Conservation (phyloP, 2,329 filamentous ascomycete genomes). For the Trichoderma afroharzianum region DNA sequence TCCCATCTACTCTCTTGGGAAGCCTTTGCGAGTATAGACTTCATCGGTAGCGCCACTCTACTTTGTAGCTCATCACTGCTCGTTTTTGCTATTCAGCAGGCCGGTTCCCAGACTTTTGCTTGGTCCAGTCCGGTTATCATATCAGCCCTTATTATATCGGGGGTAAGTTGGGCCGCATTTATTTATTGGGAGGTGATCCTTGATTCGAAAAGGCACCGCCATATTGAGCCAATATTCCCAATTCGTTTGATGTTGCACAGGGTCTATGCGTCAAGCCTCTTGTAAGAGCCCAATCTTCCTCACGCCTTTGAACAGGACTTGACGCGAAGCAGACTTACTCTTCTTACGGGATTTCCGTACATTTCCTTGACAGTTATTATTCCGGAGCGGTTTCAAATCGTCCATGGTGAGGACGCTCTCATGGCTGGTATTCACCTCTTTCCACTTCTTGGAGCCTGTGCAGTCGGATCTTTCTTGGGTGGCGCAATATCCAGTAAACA, state of each 20-base stretch:
- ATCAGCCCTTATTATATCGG: constrained; percentile 44
- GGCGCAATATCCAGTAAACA: constrained; percentile 50
- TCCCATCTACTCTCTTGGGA: constrained; percentile 37
- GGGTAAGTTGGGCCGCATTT: constrained; percentile 46
- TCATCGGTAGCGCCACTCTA: constrained; percentile 49
- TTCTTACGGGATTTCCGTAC: constrained; percentile 56
- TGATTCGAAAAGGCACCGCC: constrained; percentile 32
- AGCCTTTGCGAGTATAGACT: constrained; percentile 48
- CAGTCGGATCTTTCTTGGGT: constrained; percentile 53
- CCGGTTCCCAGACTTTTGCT: constrained; percentile 46
- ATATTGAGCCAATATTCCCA: constrained; percentile 54
- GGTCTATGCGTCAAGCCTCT: constrained; percentile 48
- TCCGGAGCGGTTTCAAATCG: constrained; percentile 58
- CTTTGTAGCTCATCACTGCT: constrained; percentile 51
- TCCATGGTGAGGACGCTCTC: constrained; percentile 50
- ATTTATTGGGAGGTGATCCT: constrained; percentile 50
- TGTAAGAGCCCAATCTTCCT: constrained; percentile 36
- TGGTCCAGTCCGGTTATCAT: constrained; percentile 54
- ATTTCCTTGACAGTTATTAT: constrained; percentile 56
- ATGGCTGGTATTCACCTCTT: constrained; percentile 55
- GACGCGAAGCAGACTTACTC: constrained; percentile 44
- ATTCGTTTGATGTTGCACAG: constrained; percentile 45
- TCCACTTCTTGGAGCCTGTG: constrained; percentile 55
- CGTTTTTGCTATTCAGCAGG: constrained; percentile 56
- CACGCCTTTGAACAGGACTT: background rate